Base-by-base conservation (phyloP, 2,329 filamentous ascomycete species). In the Paraphaeosphaeria minitans region DNA sequence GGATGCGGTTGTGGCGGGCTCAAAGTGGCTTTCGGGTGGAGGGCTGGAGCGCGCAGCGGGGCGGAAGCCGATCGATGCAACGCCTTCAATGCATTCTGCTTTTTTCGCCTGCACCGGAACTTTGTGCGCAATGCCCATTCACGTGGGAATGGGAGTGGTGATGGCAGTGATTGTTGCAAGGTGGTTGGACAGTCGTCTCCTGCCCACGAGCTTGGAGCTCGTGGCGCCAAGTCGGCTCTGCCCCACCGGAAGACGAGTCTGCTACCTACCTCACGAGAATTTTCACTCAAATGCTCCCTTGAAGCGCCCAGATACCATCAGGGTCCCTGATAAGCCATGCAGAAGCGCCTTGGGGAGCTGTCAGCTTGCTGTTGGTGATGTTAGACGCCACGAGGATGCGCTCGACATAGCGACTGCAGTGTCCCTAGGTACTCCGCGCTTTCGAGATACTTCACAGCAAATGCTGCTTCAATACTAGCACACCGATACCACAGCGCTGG, bases 171-270 rank as follows among this genome's bases (percentile, higher is more conserved):
- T 53, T 53, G 50, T 43, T 31, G 37, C 50, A 43, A 27, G 35
- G 37, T 43, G 35, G 48, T 41, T 51, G 35, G 37, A 53, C 31
- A 50, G 33, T 31, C 10, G 29, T 19, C 31, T 37, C 47, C 47
- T 24, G 35, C 33, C 19, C n/a, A 51, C 33, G 48, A 19, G 19
- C 27, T 33, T 48, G 24, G 16, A 24, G 29, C 47, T 37, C n/a
- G 19, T 41, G 50, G 24, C 24, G 35, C 43, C 43, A 46, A 46
- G 43, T 31, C 50, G 50, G 50, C 50, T 8, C 21, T 24, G 37
- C 50, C 50, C 50, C 50, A 53, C 50, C 37, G 50, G 50, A 21
- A 43, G 21, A 51, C 48, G n/a, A 31, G 24, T 52, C 37, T 29
- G 37, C 37, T 24, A 22, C 50, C 37, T 24, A 22, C 37, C 43